Percentiles rank a stretch among this genome's conserved stretches.
Conservation (phyloP, 164 flowering plant species). For the Warburgia ugandensis region DNA sequence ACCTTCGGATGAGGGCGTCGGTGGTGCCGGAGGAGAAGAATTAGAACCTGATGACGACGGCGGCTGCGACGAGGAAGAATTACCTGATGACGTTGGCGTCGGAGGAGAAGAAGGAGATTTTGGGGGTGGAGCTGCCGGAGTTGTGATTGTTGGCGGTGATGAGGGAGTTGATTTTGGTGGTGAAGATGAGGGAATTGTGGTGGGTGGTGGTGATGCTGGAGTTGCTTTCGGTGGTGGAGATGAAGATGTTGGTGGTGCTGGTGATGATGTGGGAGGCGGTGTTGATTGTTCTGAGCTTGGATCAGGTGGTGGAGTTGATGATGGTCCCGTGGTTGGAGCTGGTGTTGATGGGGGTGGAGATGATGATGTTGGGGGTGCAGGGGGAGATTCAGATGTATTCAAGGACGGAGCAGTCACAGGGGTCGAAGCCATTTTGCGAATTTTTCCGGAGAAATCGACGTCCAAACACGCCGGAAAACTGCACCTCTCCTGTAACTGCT, state of each 20-base stretch:
- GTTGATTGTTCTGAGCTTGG: too few species aligned
- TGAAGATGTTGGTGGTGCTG: slow-evolving; percentile 9
- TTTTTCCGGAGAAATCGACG: neutral
- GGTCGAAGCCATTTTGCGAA: slow-evolving; percentile 18
- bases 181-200: slow-evolving; percentile 6
- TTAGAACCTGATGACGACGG: neutral
- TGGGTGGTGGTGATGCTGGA: slow-evolving; percentile 4
- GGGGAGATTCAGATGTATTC: slow-evolving; percentile 10
- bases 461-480: slow-evolving; percentile 7
- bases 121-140: slow-evolving; percentile 7
- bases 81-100: neutral
- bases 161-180: slow-evolving; percentile 6
- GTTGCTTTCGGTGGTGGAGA: slow-evolving; percentile 11
- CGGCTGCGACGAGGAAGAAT: neutral
- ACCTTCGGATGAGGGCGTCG: neutral
- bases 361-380: slow-evolving; percentile 13
- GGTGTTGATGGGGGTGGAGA: slow-evolving; percentile 6
- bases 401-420: slow-evolving; percentile 23
- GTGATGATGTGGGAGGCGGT: slow-evolving; percentile 7
- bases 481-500: slow-evolving; percentile 8
- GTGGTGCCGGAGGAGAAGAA: slow-evolving; percentile 1
- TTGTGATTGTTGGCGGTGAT: neutral
- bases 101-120: neutral
- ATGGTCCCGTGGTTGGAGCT: slow-evolving; percentile 8
- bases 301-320: slow-evolving; percentile 7